Percentiles rank a stretch among this genome's conserved stretches.
Evolutionary conservation across 805 yeast genomes (phyloP).

Genomic region (Metschnikowia santaceciliae): DNA sequence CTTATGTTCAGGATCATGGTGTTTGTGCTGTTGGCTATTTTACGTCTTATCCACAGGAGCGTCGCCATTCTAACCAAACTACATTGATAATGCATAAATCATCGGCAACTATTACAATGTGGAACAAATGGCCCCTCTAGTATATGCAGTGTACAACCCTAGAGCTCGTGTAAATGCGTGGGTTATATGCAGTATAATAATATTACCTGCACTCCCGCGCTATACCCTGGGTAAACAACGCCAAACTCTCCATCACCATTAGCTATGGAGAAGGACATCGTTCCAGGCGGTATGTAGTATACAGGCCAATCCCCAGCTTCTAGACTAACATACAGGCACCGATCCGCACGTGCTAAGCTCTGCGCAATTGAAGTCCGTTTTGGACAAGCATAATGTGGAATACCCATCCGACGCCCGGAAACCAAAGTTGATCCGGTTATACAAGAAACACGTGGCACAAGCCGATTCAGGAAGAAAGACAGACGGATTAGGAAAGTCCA

Average conservation of each 20-base stretch:
- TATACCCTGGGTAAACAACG: neutral
- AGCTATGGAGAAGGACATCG: neutral
- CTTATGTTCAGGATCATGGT: no score
- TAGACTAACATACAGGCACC: slow-evolving; percentile 14
- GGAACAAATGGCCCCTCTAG: neutral
- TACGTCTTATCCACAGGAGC: no score
- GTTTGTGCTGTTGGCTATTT: no score
- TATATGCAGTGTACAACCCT: neutral
- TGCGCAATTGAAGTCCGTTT: slow-evolving; percentile 63
- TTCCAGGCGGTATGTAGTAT: slow-evolving; percentile 4
- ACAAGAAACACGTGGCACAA: neutral
- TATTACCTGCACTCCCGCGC: neutral
- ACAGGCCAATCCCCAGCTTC: neutral
- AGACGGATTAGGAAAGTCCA: no score
- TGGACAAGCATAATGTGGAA: slow-evolving; percentile 58
- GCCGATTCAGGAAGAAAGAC: neutral
- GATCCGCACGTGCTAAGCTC: slow-evolving; percentile 57
- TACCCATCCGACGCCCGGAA: slow-evolving; percentile 67
- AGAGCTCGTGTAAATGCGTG: neutral
- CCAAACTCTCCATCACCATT: no score
- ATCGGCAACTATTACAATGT: no score
- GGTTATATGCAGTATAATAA: neutral
- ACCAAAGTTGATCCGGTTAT: slow-evolving; percentile 39
- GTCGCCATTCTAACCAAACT: no score
- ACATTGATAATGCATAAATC: no score